Evolutionary conservation across 2,329 filamentous ascomycete genomes (phyloP).

Genomic region (Thelonectria blattea): DNA sequence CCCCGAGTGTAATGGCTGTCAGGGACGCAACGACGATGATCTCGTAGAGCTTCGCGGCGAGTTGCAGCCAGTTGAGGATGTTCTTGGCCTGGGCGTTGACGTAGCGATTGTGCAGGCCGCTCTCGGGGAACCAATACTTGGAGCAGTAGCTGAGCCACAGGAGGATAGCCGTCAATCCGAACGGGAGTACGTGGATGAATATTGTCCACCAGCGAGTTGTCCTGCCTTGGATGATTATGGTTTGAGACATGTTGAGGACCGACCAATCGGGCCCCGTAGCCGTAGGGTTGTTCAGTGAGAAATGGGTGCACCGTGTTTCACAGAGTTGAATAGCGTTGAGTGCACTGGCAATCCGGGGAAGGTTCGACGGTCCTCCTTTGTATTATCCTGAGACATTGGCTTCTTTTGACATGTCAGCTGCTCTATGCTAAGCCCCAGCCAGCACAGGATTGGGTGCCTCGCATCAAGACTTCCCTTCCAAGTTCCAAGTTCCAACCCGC

Average conservation of each 20-base stretch:
- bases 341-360: no score
- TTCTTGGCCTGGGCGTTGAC: not conserved
- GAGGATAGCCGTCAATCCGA: not conserved
- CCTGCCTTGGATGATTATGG: not conserved
- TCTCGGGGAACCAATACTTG: not conserved
- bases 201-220: not conserved
- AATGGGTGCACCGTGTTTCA: no score
- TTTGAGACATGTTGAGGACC: not conserved
- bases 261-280: no score
- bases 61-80: slow-evolving; percentile 11
- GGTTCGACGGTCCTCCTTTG: no score
- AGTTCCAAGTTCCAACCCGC: no score
- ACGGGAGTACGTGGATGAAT: not conserved
- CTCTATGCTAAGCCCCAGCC: no score
- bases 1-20: not conserved
- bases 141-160: not conserved
- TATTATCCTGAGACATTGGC: no score
- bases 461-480: no score
- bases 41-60: slow-evolving; percentile 13
- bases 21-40: slow-evolving; percentile 6
- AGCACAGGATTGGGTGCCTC: no score
- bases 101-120: not conserved
- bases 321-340: no score
- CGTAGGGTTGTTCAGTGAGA: no score
- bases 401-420: no score